Evolutionary conservation across 106 monocot genomes (phyloP).

Genomic region (Cymbidium sinense): DNA sequence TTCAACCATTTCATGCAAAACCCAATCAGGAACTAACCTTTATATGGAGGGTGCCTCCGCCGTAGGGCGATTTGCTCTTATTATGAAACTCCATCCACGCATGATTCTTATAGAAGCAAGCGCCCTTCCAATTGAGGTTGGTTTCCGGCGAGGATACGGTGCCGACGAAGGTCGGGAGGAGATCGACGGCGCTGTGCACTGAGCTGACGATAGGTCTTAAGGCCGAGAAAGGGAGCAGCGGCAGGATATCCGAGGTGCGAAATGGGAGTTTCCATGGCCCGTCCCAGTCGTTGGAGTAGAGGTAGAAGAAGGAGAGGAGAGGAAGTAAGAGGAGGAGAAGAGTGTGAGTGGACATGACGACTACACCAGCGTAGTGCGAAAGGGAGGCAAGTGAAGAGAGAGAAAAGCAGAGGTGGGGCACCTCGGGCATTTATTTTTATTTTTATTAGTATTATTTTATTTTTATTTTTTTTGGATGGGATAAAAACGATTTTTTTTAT

Average conservation of each 20-base stretch:
- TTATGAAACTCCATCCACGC: constrained; percentile 83
- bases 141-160: constrained; percentile 20
- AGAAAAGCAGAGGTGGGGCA: too few relatives aligned
- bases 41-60: constrained; percentile 65
- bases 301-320: neutral
- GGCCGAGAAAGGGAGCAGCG: constrained; percentile 19
- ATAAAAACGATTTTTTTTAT: too few relatives aligned
- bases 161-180: constrained; percentile 43
- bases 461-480: too few relatives aligned
- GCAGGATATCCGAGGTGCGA: constrained; percentile 22
- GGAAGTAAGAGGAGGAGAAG: neutral
- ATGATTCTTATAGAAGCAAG: constrained; percentile 51
- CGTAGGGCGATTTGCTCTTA: constrained; percentile 35
- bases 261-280: constrained; percentile 11
- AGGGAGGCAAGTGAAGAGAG: constrained; percentile 3
- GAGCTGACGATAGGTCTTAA: constrained; percentile 26
- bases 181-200: constrained; percentile 26
- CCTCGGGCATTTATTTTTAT: too few relatives aligned
- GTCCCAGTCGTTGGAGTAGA: neutral
- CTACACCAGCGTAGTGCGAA: neutral
- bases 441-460: too few relatives aligned
- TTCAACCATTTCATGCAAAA: too few relatives aligned
- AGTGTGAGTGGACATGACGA: neutral
- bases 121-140: constrained; percentile 55
- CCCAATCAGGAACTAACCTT: constrained; percentile 23